Conservation (phyloP, 2,329 filamentous ascomycete genomes). For the Xylariaceae sp. region DNA sequence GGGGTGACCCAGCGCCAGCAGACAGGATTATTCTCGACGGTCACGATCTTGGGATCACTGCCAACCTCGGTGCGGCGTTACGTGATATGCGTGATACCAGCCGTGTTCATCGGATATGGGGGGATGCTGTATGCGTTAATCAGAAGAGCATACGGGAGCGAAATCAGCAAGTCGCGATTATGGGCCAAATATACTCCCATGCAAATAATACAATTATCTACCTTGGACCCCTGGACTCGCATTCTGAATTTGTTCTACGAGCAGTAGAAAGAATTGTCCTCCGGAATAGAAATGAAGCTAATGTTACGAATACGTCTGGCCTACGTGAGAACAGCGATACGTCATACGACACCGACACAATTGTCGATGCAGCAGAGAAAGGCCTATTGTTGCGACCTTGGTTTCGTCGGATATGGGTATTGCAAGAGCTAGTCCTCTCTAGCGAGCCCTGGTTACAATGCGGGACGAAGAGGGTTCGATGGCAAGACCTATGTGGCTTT, state of each 20-base stretch:
- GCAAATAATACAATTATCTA: constrained; percentile 19
- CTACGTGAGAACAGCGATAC: no score
- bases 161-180: constrained; percentile 17
- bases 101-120: background rate
- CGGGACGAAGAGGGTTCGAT: constrained; percentile 10
- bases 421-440: constrained; percentile 22
- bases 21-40: background rate
- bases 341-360: background rate
- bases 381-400: constrained; percentile 13
- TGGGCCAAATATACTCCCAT: constrained; percentile 14
- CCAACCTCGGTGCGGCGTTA: background rate
- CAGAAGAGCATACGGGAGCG: constrained; percentile 14
- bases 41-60: constrained; percentile 1
- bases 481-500: constrained; percentile 9
- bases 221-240: constrained; percentile 1
- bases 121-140: constrained; percentile 19
- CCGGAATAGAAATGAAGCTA: no score
- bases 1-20: background rate
- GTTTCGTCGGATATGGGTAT: constrained; percentile 23
- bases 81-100: constrained; percentile 6
- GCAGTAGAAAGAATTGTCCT: no score
- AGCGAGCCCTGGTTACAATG: constrained; percentile 22
- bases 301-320: no score
- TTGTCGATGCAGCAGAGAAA: background rate
- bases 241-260: background rate